Evolutionary conservation across 2,329 filamentous ascomycete genomes (phyloP).

Genomic region (Diaporthe caulivora): DNA sequence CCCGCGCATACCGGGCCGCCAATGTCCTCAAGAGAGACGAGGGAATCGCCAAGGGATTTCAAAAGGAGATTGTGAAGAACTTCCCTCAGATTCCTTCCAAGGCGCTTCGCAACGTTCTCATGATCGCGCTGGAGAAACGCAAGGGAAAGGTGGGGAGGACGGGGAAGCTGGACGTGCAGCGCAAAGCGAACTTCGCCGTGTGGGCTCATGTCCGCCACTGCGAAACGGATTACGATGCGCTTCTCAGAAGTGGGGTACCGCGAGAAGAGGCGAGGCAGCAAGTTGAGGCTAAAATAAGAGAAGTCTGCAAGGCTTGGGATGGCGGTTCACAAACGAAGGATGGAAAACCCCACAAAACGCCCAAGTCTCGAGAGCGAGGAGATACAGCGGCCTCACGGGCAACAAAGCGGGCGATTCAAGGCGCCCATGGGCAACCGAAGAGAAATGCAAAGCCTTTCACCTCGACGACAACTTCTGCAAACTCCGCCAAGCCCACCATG

Average conservation of each 20-base stretch:
- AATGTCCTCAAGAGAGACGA: slow-evolving; percentile 52
- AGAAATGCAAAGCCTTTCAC: neutral
- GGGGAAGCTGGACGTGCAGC: slow-evolving; percentile 50
- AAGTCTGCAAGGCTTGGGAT: slow-evolving; percentile 43
- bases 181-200: slow-evolving; percentile 60
- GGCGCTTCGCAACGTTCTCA: slow-evolving; percentile 51
- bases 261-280: slow-evolving; percentile 42
- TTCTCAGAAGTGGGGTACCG: slow-evolving; percentile 45
- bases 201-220: slow-evolving; percentile 62
- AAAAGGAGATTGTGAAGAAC: slow-evolving; percentile 49
- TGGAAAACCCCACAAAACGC: neutral
- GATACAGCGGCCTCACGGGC: no score
- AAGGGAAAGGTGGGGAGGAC: slow-evolving; percentile 62
- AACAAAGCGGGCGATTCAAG: neutral
- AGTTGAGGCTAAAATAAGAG: slow-evolving; percentile 39
- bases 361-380: no score
- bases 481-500: neutral
- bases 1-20: slow-evolving; percentile 48
- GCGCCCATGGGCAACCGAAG: neutral
- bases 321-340: neutral
- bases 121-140: slow-evolving; percentile 58
- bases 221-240: slow-evolving; percentile 60
- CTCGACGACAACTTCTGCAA: neutral
- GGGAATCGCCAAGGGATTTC: slow-evolving; percentile 49
- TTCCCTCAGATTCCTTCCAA: slow-evolving; percentile 56